Base-by-base conservation (phyloP, 2,329 filamentous ascomycete species). In the Venturia oleaginea region DNA sequence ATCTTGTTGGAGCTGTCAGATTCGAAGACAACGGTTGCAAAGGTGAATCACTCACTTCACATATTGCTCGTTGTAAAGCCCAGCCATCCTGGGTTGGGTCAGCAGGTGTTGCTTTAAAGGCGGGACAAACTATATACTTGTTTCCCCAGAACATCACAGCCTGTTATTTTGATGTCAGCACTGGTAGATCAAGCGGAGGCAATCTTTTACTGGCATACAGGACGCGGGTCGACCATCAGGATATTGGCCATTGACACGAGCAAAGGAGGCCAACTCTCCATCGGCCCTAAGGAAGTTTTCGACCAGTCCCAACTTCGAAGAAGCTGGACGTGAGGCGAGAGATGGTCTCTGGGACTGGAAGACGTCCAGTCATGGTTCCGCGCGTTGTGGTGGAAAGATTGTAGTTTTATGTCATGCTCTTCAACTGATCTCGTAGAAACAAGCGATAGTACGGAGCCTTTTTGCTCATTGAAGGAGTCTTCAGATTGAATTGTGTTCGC, bases 131-230 rank as follows among this genome's bases (percentile, higher is more conserved):
- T 6, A 17, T 19, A 3, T 46, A 43, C 60, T 88, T 81, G 3
- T 75, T 74, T 0, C 86, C 86, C 86, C 87, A 89, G 72, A 88
- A 89, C 77, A 89, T 81, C 10, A 85, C 84, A 2, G 85, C 83
- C 2, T 86, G 86, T 2, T 42, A 24, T 13, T 13, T 60, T 30
- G 38, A 32, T 32, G 57, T 60, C 57, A 60, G 34, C 22, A 1
- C 13, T 15, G 38, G 34, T 38, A 24, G 5, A 17, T 4, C 1
- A 32, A 17, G 34, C 3, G 40, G 8, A 38, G 19, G 19, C 17
- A 59, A 17, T 15, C 5, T 60, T 30, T 30, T 17, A 6, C 46
- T 32, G 57, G 38, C 57, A 38, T 60, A 60, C 57, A 32, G 65
- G 65, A 69, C 89, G 83, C 13, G 87, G 86, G 65, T 83, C 86